These are phyloP conservation scores for Neurospora sp. DNA, from an alignment of 495 filamentous ascomycete genomes.

Conservation along the genomic window DNA sequence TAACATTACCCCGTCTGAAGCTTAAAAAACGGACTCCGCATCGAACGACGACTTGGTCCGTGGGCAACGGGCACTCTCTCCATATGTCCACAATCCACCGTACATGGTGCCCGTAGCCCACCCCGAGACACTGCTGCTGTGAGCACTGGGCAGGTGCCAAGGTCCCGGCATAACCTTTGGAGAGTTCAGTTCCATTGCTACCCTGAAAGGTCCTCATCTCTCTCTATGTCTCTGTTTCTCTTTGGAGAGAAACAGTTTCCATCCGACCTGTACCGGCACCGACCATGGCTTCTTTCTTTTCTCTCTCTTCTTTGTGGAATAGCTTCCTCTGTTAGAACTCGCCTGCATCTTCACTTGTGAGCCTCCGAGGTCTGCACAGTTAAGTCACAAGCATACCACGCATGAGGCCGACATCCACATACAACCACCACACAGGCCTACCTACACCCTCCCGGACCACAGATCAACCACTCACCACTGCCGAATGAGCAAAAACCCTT, in stretches of 20 bases:
- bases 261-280: not conserved
- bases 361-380: not conserved
- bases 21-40: not conserved
- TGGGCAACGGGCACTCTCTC: not conserved
- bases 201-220: not conserved
- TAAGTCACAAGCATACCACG: not conserved
- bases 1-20: not conserved
- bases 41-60: not conserved
- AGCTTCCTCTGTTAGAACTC: not conserved
- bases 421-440: not conserved
- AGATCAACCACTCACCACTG: not conserved
- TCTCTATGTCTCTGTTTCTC: not conserved
- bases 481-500: not conserved
- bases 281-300: not conserved
- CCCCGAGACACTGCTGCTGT: not conserved
- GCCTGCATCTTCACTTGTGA: not conserved
- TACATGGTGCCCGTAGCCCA: too few relatives aligned
- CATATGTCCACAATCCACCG: too few relatives aligned
- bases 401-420: not conserved
- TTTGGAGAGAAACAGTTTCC: not conserved
- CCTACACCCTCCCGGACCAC: not conserved
- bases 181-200: not conserved
- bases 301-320: not conserved
- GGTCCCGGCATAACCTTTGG: not conserved
- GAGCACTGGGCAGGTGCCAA: not conserved